Percentiles rank a stretch among this genome's conserved stretches.
phyloP scores from a whole-genome alignment of 306 rosid species.

The Dicorynia guianensis region DNA sequence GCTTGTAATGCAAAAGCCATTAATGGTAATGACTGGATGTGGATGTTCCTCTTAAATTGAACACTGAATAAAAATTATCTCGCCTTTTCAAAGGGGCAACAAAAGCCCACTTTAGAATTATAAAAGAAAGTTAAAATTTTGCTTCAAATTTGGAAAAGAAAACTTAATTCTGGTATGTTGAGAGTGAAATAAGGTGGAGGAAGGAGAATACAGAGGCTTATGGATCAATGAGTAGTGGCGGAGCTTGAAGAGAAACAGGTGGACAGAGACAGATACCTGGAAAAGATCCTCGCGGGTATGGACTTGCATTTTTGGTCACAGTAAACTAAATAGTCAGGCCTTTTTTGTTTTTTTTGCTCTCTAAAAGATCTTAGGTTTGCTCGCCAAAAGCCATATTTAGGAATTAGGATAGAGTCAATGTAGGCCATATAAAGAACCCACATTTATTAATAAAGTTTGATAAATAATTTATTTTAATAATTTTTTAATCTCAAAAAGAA shows the following conservation, averaged over 20 bases:
- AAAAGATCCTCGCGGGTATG: too few relatives aligned
- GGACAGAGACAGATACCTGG: too few relatives aligned
- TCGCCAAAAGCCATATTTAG: too few relatives aligned
- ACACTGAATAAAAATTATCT: constrained; percentile 5
- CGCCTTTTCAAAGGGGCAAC: background rate
- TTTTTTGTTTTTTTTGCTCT: too few relatives aligned
- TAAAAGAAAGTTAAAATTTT: constrained; percentile 10
- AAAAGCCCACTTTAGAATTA: background rate
- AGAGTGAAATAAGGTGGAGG: background rate
- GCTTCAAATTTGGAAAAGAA: background rate
- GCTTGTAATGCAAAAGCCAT: constrained; percentile 82
- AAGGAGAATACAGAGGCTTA: background rate
- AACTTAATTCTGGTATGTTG: background rate
- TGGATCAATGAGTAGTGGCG: constrained; percentile 48
- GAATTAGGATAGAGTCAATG: too few relatives aligned
- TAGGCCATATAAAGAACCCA: too few relatives aligned
- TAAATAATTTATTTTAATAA: too few relatives aligned
- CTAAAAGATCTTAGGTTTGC: too few relatives aligned
- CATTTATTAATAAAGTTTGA: too few relatives aligned
- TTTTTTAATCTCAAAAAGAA: too few relatives aligned
- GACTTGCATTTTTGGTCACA: too few relatives aligned
- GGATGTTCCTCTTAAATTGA: background rate
- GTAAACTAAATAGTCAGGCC: too few relatives aligned
- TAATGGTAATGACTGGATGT: background rate
- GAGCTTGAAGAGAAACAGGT: constrained; percentile 38